Evolutionary conservation across 768 basidiomycete species (phyloP).

Genomic region (Phylloporus sp.): DNA sequence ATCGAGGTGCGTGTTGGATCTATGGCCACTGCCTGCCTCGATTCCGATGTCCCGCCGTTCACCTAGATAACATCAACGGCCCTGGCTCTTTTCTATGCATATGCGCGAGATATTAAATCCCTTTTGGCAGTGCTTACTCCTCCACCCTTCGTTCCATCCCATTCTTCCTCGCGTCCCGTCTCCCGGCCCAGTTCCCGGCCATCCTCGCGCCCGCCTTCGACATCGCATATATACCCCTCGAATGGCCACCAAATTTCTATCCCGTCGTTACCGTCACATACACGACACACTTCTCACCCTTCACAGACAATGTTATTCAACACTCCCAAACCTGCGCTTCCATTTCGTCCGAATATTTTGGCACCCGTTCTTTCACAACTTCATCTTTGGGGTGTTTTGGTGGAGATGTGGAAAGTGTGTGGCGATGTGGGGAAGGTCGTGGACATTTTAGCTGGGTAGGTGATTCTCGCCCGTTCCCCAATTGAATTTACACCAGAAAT

Average conservation of each 20-base stretch:
- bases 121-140: constrained; percentile 20
- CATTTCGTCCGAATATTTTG: constrained; percentile 16
- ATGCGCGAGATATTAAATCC: constrained; percentile 19
- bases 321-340: constrained; percentile 3
- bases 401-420: constrained; percentile 26
- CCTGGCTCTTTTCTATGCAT: constrained; percentile 27
- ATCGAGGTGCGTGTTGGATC: constrained; percentile 24
- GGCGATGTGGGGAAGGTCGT: constrained; percentile 21
- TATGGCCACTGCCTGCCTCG: not conserved
- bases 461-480: not conserved
- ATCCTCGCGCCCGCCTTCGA: constrained; percentile 20
- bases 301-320: constrained; percentile 2
- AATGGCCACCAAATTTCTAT: constrained; percentile 3
- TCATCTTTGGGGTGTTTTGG: constrained; percentile 20
- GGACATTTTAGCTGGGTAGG: constrained; percentile 25
- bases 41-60: constrained; percentile 18
- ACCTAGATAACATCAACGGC: constrained; percentile 26
- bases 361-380: constrained; percentile 17
- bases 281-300: constrained; percentile 4
- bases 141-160: not conserved
- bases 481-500: not conserved
- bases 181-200: constrained; percentile 22
- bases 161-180: constrained; percentile 13
- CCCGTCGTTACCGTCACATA: constrained; percentile 9
- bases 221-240: constrained; percentile 4